phyloP scores from a whole-genome alignment of 176 grass and related monocot species.

The Oryza meridionalis region DNA sequence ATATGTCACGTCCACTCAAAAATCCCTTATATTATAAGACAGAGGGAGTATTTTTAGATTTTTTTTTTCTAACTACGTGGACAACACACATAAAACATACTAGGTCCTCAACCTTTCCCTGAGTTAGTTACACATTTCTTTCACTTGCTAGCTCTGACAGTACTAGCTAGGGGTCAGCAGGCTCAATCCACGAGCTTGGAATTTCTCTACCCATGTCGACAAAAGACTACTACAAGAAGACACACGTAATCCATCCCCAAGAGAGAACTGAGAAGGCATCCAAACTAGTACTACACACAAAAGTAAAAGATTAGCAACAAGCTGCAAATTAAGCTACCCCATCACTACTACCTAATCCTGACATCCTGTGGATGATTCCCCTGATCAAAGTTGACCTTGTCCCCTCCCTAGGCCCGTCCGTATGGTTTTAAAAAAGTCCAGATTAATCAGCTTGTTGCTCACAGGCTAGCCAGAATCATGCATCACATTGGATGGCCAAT shows the following conservation, averaged over 20 bases:
- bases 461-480: background rate
- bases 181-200: background rate
- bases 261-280: background rate
- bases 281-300: background rate
- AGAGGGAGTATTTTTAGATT: too few relatives aligned
- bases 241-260: background rate
- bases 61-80: too few relatives aligned
- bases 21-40: too few relatives aligned
- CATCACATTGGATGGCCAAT: background rate
- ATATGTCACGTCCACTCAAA: too few relatives aligned
- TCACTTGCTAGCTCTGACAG: background rate
- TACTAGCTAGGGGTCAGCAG: background rate
- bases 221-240: background rate
- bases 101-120: too few relatives aligned
- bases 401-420: background rate
- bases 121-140: background rate
- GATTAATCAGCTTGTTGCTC: constrained; percentile 17
- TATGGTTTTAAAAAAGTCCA: constrained; percentile 15
- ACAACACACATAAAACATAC: too few relatives aligned
- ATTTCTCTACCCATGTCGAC: background rate
- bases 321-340: background rate
- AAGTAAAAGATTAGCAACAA: background rate
- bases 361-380: constrained; percentile 48
- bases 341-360: constrained; percentile 37
- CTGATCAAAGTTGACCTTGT: constrained; percentile 51